Conservation (phyloP, 257 asterid species). For the Scutellaria baicalensis region DNA sequence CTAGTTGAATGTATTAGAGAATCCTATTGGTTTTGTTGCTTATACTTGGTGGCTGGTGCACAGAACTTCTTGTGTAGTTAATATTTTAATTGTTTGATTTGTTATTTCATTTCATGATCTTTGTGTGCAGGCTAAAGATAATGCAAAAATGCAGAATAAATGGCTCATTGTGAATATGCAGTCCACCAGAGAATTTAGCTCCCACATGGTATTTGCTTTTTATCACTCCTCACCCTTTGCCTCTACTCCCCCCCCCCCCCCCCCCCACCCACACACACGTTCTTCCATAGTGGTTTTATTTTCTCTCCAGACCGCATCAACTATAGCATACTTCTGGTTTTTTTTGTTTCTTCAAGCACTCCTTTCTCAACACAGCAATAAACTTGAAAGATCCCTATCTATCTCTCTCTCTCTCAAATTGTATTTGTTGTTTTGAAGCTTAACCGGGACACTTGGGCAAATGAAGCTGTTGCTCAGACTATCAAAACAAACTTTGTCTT, state of each 20-base stretch:
- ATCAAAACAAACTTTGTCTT: slow-evolving; percentile 83
- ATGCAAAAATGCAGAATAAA: slow-evolving; percentile 62
- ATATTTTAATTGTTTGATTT: background rate
- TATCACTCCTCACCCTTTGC: background rate
- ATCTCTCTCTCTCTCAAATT: background rate
- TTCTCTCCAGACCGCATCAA: background rate
- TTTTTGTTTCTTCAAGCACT: background rate
- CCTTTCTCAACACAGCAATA: background rate
- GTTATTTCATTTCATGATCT: slow-evolving; percentile 8
- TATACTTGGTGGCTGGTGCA: slow-evolving; percentile 10
- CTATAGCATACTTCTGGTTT: background rate
- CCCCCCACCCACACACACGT: background rate
- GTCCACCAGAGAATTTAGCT: slow-evolving; percentile 86
- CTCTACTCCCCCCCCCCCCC: background rate
- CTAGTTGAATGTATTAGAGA: background rate
- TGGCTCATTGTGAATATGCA: slow-evolving; percentile 97
- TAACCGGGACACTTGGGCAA: slow-evolving; percentile 98
- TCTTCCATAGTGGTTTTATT: background rate
- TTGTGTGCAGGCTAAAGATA: slow-evolving; percentile 75
- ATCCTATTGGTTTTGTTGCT: background rate
- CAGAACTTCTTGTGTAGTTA: background rate
- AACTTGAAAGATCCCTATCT: background rate
- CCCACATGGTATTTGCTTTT: slow-evolving; percentile 69
- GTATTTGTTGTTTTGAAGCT: slow-evolving; percentile 41
- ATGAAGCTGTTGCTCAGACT: slow-evolving; percentile 96